Base-by-base conservation (phyloP, 176 grass and related monocot genomes). In the Coix lacrymajobi region DNA sequence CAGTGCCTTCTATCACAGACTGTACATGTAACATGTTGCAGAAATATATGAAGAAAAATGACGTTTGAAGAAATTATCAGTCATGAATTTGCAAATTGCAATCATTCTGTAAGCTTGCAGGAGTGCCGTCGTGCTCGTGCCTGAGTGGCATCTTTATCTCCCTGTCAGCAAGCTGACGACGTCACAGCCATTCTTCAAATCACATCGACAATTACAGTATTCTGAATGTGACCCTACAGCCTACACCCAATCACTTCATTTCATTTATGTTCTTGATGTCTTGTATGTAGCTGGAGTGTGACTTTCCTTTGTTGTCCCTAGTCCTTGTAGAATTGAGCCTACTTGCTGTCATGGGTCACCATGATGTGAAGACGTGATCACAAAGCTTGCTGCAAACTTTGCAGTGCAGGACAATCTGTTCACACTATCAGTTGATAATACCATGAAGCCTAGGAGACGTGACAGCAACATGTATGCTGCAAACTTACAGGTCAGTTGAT, bases 21-120 rank as follows among this genome's bases (percentile, higher is more conserved):
- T 89, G 82, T 85, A 76, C 52, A 85, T 85, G 63, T 60, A 32
- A 66, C 76, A 80, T 54, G 63, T 69, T 80, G 64, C 78, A 37
- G 48, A 79, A 40, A 71, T 38, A 63, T 64, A 64, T 85, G 25
- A 71, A 29, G 45, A 71, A 79, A 76, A 87, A 37, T n/a, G 36
- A 48, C 15, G 28, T 61, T 31, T 69, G n/a, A 60, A 60, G 56
- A 60, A 60, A 60, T 1, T 60, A 0, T 26, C n/a, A n/a, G 10
- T 26, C 56, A 60, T 16, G 61, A 32, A 1, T 16, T 64, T 64
- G 61, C 61, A 32, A 1, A 8, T 64, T 64, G 61, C 61, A 38
- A 34, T 32, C 8, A 25, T 77, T 70, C 65, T 78, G 16, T 79
- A 58, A 45, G 28, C 1, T 7, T 63, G 61, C 57, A 49, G 66